phyloP scores from a whole-genome alignment of 148 eudicot genomes.

The Nepenthes mirabilis region DNA sequence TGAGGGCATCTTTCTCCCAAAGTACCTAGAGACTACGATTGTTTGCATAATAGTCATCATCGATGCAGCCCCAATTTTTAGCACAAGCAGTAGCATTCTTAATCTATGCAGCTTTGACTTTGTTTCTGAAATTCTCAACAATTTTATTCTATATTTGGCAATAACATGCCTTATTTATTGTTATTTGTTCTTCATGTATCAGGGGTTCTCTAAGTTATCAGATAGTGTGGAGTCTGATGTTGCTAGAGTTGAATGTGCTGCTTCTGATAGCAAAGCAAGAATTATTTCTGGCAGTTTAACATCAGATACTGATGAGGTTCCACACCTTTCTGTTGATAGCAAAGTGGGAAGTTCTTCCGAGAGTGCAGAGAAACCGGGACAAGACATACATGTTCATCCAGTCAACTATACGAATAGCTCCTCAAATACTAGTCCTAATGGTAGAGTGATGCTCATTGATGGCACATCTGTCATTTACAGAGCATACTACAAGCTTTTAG shows the following conservation, averaged over 20 bases:
- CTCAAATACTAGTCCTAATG: constrained; percentile 25
- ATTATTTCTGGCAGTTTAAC: constrained; percentile 4
- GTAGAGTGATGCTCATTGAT: constrained; percentile 94
- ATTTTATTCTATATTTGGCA: constrained; percentile 1
- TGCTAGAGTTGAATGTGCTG: constrained; percentile 3
- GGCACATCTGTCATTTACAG: constrained; percentile 86
- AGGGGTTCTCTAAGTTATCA: constrained; percentile 34
- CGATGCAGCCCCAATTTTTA: too few relatives aligned
- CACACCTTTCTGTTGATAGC: constrained; percentile 17
- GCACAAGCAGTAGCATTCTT: too few relatives aligned
- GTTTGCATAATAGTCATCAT: too few relatives aligned
- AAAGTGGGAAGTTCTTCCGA: constrained; percentile 19
- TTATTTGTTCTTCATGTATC: constrained; percentile 5
- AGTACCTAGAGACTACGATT: too few relatives aligned
- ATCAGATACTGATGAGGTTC: constrained; percentile 8
- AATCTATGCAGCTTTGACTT: background rate
- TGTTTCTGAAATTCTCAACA: background rate
- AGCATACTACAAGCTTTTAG: constrained; percentile 87
- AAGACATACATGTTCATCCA: constrained; percentile 19
- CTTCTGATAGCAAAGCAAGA: constrained; percentile 4
- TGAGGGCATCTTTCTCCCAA: too few relatives aligned
- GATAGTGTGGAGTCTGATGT: constrained; percentile 12
- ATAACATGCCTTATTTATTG: constrained; percentile 2
- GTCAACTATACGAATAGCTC: constrained; percentile 9
- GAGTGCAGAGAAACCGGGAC: constrained; percentile 17